phyloP scores from a whole-genome alignment of 1,284 basidiomycete species.

The Trametes sp. region DNA sequence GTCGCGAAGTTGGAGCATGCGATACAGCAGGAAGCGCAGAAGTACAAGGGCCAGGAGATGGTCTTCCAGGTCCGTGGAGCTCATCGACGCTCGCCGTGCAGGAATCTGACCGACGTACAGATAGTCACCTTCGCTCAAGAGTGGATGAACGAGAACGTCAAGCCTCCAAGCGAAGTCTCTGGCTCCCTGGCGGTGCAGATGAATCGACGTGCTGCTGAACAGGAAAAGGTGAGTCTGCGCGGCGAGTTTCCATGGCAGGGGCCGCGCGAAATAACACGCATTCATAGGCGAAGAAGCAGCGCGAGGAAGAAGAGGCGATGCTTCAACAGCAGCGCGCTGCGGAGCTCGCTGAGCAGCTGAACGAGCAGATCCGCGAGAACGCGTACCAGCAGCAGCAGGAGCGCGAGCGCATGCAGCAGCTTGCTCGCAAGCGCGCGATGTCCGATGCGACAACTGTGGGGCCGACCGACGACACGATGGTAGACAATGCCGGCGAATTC shows the following conservation, averaged over 20 bases:
- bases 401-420: conserved; percentile 57
- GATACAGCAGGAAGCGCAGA: conserved; percentile 69
- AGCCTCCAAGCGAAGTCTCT: conserved; percentile 62
- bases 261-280: neutral
- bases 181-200: conserved; percentile 80
- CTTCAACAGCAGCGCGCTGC: conserved; percentile 54
- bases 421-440: conserved; percentile 64
- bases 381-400: conserved; percentile 60
- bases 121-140: conserved; percentile 73
- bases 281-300: conserved; percentile 47
- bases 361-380: conserved; percentile 69
- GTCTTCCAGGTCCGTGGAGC: conserved; percentile 66
- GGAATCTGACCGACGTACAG: conserved; percentile 44
- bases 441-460: conserved; percentile 70
- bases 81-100: neutral
- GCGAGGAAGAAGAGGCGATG: conserved; percentile 59
- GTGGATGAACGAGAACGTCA: conserved; percentile 67
- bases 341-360: conserved; percentile 60
- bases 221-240: conserved; percentile 57
- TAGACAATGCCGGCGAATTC: conserved; percentile 54
- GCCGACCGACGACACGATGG: conserved; percentile 41
- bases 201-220: conserved; percentile 71
- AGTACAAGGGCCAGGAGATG: conserved; percentile 70
- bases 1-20: conserved; percentile 59
- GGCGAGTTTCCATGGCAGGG: neutral